Evolutionary conservation across 1,139 yeast genomes (phyloP).

Genomic region (Geotrichum citri-aurantii): DNA sequence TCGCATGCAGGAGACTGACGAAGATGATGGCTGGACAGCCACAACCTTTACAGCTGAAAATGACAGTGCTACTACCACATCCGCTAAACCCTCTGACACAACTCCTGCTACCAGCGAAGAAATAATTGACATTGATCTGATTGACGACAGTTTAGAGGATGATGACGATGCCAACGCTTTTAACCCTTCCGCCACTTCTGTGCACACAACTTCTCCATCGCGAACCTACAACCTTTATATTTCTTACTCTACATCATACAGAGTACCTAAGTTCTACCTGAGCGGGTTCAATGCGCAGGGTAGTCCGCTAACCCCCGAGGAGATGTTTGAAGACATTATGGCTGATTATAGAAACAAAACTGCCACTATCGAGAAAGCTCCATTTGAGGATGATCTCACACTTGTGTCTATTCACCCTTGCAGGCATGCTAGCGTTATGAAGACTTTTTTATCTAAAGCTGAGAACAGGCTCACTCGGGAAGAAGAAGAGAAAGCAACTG

Average conservation of each 20-base stretch:
- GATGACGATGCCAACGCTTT: conserved; percentile 26
- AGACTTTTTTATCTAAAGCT: conserved; percentile 67
- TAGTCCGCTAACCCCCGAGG: conserved; percentile 74
- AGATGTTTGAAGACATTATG: conserved; percentile 92
- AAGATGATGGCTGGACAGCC: conserved; percentile 56
- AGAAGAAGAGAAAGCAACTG: conserved; percentile 29
- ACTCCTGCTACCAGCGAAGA: conserved; percentile 12
- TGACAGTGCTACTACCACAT: not conserved
- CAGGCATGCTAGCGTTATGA: conserved; percentile 92
- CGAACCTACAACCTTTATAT: conserved; percentile 85
- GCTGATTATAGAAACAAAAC: conserved; percentile 92
- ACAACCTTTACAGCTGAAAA: conserved; percentile 12
- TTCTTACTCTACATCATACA: conserved; percentile 86
- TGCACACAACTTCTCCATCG: conserved; percentile 36
- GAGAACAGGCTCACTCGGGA: conserved; percentile 38
- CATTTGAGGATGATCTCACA: conserved; percentile 71
- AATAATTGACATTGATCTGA: conserved; percentile 33
- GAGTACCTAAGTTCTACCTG: conserved; percentile 91
- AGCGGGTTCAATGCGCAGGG: conserved; percentile 86
- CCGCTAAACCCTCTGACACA: not conserved
- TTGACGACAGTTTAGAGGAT: conserved; percentile 31
- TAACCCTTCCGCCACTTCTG: conserved; percentile 23
- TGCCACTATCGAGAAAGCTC: conserved; percentile 90
- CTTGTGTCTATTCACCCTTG: conserved; percentile 95
- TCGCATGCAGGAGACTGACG: conserved; percentile 35